Evolutionary conservation across 1,139 yeast genomes (phyloP).

Genomic region (Spathaspora sp.): DNA sequence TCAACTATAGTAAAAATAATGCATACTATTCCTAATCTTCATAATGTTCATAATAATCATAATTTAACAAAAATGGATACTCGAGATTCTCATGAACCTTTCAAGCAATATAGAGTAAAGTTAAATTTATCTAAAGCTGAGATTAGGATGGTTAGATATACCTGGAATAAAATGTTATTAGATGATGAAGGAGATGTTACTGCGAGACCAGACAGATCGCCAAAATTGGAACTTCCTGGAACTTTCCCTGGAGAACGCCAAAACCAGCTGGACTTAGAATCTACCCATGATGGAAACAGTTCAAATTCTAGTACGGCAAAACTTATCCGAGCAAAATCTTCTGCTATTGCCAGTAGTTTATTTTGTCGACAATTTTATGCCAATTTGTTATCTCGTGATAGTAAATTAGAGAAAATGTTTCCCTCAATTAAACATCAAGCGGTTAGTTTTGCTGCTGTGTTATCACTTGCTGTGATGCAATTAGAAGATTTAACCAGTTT

Average conservation of each 20-base stretch:
- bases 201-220: background rate
- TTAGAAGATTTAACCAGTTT: constrained; percentile 41
- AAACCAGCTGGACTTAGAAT: background rate
- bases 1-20: too few relatives aligned
- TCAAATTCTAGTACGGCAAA: constrained; percentile 2
- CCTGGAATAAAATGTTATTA: constrained; percentile 45
- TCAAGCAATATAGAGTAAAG: constrained; percentile 23
- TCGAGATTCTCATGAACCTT: constrained; percentile 40
- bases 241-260: constrained; percentile 1
- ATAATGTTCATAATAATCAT: constrained; percentile 16
- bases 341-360: constrained; percentile 44
- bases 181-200: constrained; percentile 26
- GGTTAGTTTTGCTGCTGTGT: constrained; percentile 76
- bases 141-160: constrained; percentile 41
- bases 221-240: background rate
- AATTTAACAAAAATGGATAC: constrained; percentile 48
- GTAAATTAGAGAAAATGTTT: constrained; percentile 53
- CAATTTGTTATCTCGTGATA: constrained; percentile 54
- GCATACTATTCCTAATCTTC: too few relatives aligned
- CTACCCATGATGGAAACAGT: constrained; percentile 4
- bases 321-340: constrained; percentile 10
- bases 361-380: constrained; percentile 65
- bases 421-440: constrained; percentile 74
- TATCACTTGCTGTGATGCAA: constrained; percentile 57
- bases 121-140: constrained; percentile 32